Conservation (phyloP, 768 basidiomycete genomes). For the Lentinula sp. region DNA sequence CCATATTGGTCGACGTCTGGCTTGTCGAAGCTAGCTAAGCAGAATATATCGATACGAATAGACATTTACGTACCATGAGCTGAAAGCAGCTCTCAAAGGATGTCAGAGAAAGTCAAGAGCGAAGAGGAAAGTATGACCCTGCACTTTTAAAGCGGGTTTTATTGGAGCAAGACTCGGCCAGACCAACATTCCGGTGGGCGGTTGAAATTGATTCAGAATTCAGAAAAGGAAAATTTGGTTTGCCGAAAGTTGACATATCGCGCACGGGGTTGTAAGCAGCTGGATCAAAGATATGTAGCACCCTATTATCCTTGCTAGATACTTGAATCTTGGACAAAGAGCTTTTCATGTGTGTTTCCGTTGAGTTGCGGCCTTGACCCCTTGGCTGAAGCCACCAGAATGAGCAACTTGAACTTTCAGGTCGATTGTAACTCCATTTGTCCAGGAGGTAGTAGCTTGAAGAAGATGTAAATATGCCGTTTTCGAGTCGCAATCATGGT, state of each 20-base stretch:
- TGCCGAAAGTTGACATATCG: not conserved
- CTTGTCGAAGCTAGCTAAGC: not conserved
- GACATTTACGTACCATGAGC: not conserved
- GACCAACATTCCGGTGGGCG: slow-evolving; percentile 7
- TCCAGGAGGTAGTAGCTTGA: no score
- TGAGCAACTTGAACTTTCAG: no score
- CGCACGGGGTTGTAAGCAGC: not conserved
- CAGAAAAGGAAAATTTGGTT: not conserved
- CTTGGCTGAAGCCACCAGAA: no score
- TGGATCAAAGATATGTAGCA: not conserved
- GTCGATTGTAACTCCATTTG: no score
- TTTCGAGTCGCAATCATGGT: no score
- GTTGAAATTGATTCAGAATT: not conserved
- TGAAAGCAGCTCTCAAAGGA: not conserved
- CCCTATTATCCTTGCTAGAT: not conserved
- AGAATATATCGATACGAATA: not conserved
- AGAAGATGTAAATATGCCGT: no score
- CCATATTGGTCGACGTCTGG: not conserved
- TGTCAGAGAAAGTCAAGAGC: not conserved
- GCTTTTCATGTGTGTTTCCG: no score
- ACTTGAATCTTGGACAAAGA: not conserved
- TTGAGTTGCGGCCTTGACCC: no score
- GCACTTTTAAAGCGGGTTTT: not conserved
- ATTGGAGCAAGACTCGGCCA: slow-evolving; percentile 1
- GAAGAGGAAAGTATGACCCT: not conserved